Base-by-base conservation (phyloP, 768 basidiomycete genomes). In the Pleurotus eryngii region DNA sequence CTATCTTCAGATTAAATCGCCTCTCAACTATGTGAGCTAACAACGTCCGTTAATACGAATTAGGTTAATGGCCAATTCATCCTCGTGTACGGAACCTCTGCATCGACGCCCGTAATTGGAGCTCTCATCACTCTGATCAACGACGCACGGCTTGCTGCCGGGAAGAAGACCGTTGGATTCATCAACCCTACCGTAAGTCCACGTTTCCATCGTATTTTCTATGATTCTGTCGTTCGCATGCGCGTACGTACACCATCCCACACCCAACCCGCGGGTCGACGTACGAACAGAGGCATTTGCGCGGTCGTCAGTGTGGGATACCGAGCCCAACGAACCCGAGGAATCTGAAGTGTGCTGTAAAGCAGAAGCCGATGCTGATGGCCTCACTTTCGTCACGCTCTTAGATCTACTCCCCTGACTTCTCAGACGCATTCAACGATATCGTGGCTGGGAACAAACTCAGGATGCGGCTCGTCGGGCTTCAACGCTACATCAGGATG, bases 61-160 rank as follows among this genome's bases (percentile, higher is more conserved):
- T 55, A 78, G 76, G 60, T 74, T 9, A 65, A 74, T 15, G 74
- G 74, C 5, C 12, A 61, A 58, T 78, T 80, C 58, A 55, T 60
- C 6, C 67, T 71, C 8, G 72, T 75, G 4, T 79, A 72, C 53
- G 82, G 82, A 9, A 83, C 81, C 1, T 81, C 79, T 2, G 80
- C 81, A 0, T 60, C 80, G 1, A 5, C 78, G 0, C 81, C 82
- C 1, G 79, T 80, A 8, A 67, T 82, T 11, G 81, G 74, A 5
- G 65, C 78, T 0, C 76, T 83, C 27, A 65, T 83, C 43, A 68
- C 82, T 4, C 69, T 82, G 70, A 63, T 83, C 39, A 83, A 83
- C 59, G 82, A 83, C 58, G 78, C 76, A 0, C 78, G 82, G 4
- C 64, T 84, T 37, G 64, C 68, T 3, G 0, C 9, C 0, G 70